Conservation (phyloP, 1,139 yeast genomes). For the Blastobotrys capitulatus region DNA sequence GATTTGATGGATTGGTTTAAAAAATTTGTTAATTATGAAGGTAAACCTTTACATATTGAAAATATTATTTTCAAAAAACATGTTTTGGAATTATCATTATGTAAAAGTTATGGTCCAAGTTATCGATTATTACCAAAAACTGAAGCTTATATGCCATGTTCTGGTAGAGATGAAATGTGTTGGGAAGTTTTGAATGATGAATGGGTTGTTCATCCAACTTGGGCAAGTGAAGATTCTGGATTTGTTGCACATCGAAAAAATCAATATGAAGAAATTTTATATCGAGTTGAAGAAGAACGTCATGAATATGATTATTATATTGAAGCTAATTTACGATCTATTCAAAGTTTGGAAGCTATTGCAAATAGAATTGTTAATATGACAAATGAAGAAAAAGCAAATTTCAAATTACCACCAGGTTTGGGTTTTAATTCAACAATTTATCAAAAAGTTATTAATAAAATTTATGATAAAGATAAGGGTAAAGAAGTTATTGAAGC, state of each 20-base stretch:
- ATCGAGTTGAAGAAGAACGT: slow-evolving; percentile 95
- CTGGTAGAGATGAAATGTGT: slow-evolving; percentile 98
- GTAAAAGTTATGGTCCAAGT: slow-evolving; percentile 81
- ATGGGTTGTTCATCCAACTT: slow-evolving; percentile 99
- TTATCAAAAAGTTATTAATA: slow-evolving; percentile 87
- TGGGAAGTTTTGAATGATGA: slow-evolving; percentile 98
- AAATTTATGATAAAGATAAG: slow-evolving; percentile 88
- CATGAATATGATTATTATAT: slow-evolving; percentile 94
- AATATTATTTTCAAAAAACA: slow-evolving; percentile 86
- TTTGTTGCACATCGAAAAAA: slow-evolving; percentile 96
- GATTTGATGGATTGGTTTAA: slow-evolving; percentile 91
- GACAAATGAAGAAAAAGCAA: slow-evolving; percentile 83
- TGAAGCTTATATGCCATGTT: slow-evolving; percentile 95
- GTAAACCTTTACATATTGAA: slow-evolving; percentile 58
- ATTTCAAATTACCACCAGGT: slow-evolving; percentile 85
- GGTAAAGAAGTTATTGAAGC: slow-evolving; percentile 97
- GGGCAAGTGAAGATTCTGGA: slow-evolving; percentile 99
- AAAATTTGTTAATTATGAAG: slow-evolving; percentile 80
- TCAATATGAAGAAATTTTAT: slow-evolving; percentile 92
- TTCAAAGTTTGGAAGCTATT: slow-evolving; percentile 91
- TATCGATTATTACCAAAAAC: slow-evolving; percentile 90
- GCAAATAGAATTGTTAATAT: slow-evolving; percentile 91
- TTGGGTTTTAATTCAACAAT: slow-evolving; percentile 92
- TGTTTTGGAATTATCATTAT: slow-evolving; percentile 77
- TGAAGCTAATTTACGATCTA: slow-evolving; percentile 91